Evolutionary conservation across 139 green algal genomes (phyloP).

Genomic region (Deuterostichococcus epilithicus): DNA sequence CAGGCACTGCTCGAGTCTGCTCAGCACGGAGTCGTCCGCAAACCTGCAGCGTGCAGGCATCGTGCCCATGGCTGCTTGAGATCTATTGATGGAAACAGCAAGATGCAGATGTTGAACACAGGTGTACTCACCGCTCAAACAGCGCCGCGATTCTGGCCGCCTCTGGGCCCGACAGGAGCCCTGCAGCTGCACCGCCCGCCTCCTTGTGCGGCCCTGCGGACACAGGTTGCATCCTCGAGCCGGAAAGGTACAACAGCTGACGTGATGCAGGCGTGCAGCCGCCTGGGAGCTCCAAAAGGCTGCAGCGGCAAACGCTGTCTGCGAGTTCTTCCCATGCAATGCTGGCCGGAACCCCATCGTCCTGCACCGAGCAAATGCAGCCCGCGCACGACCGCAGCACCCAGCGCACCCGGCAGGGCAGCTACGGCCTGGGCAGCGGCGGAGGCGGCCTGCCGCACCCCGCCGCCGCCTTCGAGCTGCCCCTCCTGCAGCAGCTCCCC

Average conservation of each 20-base stretch:
- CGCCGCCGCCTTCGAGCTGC: neutral
- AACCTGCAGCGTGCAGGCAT: slow-evolving; percentile 1
- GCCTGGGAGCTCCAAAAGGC: too few relatives aligned
- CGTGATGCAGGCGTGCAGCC: too few relatives aligned
- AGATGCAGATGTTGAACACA: neutral
- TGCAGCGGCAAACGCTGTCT: too few relatives aligned
- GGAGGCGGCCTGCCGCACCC: neutral
- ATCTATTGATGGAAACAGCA: neutral
- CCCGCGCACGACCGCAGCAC: neutral
- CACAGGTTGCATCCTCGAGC: too few relatives aligned
- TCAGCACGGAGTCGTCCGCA: neutral
- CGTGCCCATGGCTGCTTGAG: too few relatives aligned
- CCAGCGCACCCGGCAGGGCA: neutral
- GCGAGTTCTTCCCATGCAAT: too few relatives aligned
- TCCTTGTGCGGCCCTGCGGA: neutral
- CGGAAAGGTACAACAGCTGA: too few relatives aligned
- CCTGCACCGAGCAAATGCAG: too few relatives aligned
- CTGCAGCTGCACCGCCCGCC: neutral
- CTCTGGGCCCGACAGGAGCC: neutral
- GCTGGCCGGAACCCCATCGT: too few relatives aligned
- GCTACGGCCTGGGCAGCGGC: neutral
- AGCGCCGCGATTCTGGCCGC: neutral
- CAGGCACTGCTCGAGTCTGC: slow-evolving; percentile 7
- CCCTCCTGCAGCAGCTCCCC: neutral
- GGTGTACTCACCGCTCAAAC: neutral